A percentile compares a stretch with the other conserved stretches of the same genome.
Conservation (phyloP, 1,284 basidiomycete species). For the Inonotus hispidus region DNA sequence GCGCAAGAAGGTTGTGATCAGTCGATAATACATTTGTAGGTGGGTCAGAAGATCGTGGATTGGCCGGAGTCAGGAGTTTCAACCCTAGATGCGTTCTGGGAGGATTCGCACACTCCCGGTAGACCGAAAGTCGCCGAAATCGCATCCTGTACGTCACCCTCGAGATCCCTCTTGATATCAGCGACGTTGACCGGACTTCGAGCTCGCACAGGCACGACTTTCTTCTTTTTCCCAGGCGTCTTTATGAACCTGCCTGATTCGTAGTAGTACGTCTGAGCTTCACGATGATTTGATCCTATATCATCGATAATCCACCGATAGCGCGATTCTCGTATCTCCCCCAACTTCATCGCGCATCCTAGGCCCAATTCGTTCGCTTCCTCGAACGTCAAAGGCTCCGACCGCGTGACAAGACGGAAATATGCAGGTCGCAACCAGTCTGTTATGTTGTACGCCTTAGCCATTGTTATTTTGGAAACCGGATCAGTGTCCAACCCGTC, state of each 20-base stretch:
- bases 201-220: not conserved
- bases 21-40: too few species aligned
- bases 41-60: too few species aligned
- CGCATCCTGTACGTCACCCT: not conserved
- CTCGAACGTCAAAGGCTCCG: not conserved
- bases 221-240: not conserved
- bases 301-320: constrained; percentile 1
- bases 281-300: not conserved
- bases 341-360: constrained; percentile 7
- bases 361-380: constrained; percentile 5
- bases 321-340: not conserved
- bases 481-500: not conserved
- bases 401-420: not conserved
- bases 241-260: too few species aligned
- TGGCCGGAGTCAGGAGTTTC: not conserved
- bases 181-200: not conserved
- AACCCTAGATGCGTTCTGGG: too few species aligned
- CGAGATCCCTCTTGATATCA: not conserved
- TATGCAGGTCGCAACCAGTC: not conserved
- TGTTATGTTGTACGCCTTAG: not conserved
- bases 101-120: not conserved
- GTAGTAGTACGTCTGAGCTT: too few species aligned
- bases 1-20: too few species aligned
- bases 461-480: constrained; percentile 2
- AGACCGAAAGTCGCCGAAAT: not conserved